These are phyloP conservation scores for Cadophora luteo-olivacea DNA, from an alignment of 2,329 filamentous ascomycete genomes.

Conservation along the genomic window DNA sequence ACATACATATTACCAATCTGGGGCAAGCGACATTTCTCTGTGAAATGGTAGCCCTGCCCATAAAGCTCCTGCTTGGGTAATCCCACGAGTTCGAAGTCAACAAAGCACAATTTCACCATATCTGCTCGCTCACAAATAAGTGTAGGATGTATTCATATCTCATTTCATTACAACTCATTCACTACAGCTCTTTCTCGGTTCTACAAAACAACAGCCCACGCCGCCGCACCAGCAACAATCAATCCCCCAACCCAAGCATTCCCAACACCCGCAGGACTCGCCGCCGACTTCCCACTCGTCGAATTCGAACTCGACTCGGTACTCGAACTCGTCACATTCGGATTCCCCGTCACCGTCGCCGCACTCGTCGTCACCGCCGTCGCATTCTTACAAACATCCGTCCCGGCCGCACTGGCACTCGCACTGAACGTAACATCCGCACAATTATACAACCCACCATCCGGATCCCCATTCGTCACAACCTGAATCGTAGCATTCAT, in stretches of 20 bases:
- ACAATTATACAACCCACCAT: constrained; percentile 75
- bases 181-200: neutral
- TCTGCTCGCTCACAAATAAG: neutral
- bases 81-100: no score
- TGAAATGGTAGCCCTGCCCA: no score
- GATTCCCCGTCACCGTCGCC: constrained; percentile 15
- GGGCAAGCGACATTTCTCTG: no score
- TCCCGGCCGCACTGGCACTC: constrained; percentile 52
- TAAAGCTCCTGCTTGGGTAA: no score
- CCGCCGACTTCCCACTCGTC: constrained; percentile 8
- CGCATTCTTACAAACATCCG: constrained; percentile 62
- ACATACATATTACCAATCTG: no score
- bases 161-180: neutral
- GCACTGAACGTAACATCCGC: constrained; percentile 74
- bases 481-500: constrained; percentile 73
- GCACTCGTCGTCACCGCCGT: constrained; percentile 49
- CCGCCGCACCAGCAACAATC: constrained; percentile 19
- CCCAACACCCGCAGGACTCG: neutral
- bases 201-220: constrained; percentile 23
- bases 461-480: constrained; percentile 65
- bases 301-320: constrained; percentile 2
- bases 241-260: constrained; percentile 13
- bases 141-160: neutral
- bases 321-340: constrained; percentile 21
- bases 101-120: no score